A percentile compares a stretch with the other conserved stretches of the same genome.
Conservation (phyloP, 2,329 filamentous ascomycete genomes). For the Niveomyces coronatus region DNA sequence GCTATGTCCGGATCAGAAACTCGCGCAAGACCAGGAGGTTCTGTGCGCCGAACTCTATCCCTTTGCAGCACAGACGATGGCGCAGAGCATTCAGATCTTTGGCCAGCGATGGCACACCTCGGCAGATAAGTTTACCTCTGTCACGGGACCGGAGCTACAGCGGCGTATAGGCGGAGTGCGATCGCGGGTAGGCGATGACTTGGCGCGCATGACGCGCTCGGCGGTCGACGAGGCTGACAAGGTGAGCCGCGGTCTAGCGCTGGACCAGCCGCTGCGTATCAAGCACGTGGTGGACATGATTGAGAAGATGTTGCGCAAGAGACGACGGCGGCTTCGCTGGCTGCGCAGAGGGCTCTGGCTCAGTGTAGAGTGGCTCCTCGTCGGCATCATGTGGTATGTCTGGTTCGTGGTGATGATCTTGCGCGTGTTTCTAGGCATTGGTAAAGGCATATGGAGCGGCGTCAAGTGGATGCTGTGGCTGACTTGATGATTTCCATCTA, state of each 20-base stretch:
- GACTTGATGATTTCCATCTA: conserved; percentile 3
- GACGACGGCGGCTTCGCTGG: conserved; percentile 61
- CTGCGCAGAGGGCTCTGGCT: conserved; percentile 68
- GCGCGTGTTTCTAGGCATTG: conserved; percentile 52
- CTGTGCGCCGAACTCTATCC: conserved; percentile 37
- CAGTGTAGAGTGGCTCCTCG: conserved; percentile 74
- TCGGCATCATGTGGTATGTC: conserved; percentile 88
- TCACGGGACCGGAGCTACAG: conserved; percentile 44
- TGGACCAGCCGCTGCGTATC: conserved; percentile 65
- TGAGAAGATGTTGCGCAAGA: conserved; percentile 61
- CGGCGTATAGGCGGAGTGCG: conserved; percentile 37
- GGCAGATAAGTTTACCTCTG: conserved; percentile 47
- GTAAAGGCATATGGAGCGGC: conserved; percentile 46
- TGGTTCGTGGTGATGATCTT: conserved; percentile 81
- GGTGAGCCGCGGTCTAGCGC: conserved; percentile 64
- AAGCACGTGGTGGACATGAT: conserved; percentile 74
- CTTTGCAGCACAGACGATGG: conserved; percentile 41
- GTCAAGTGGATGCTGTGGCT: conserved; percentile 82
- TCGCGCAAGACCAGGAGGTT: conserved; percentile 25
- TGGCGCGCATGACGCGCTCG: conserved; percentile 51
- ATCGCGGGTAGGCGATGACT: conserved; percentile 37
- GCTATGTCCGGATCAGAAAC: conserved; percentile 26
- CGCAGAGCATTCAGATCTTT: conserved; percentile 34
- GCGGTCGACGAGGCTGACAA: conserved; percentile 73
- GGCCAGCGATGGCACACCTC: conserved; percentile 47